A percentile compares a stretch with the other conserved stretches of the same genome.
Conservation (phyloP, 1,139 yeast genomes). For the Protomyces gravidus region DNA sequence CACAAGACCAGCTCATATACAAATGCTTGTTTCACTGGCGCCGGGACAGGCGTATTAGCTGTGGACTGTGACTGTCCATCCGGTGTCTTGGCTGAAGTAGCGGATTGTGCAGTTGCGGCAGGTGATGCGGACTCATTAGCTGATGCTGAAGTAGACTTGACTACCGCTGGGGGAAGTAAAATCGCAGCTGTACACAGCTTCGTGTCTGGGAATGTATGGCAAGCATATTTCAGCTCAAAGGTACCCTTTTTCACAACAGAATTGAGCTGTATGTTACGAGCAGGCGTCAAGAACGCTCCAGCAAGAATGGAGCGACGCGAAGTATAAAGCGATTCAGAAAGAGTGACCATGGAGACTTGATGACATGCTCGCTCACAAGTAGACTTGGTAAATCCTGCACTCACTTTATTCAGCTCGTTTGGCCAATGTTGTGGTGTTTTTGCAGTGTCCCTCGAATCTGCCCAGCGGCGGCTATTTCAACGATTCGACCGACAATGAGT, state of each 20-base stretch:
- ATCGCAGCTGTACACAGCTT: neutral
- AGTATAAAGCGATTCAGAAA: neutral
- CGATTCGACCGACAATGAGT: too few relatives aligned
- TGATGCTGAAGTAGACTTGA: neutral
- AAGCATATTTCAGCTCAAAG: neutral
- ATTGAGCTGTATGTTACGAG: neutral
- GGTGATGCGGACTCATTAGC: neutral
- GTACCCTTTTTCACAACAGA: neutral
- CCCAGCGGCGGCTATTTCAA: too few relatives aligned
- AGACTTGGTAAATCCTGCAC: too few relatives aligned
- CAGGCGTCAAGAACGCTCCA: neutral
- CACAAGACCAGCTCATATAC: slow-evolving; percentile 18
- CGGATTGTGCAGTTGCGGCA: neutral
- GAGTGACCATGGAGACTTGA: slow-evolving; percentile 1
- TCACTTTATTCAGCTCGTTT: too few relatives aligned
- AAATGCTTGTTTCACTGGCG: neutral
- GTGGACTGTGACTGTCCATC: neutral
- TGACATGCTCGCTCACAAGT: too few relatives aligned
- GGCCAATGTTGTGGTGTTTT: too few relatives aligned
- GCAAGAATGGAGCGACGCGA: neutral
- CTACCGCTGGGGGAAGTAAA: neutral
- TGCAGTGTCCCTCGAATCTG: too few relatives aligned
- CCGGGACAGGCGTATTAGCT: neutral
- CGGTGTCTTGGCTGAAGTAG: neutral
- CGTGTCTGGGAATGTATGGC: neutral